phyloP scores from a whole-genome alignment of 129 eudicot species.

The Ambrosia artemisiifolia region DNA sequence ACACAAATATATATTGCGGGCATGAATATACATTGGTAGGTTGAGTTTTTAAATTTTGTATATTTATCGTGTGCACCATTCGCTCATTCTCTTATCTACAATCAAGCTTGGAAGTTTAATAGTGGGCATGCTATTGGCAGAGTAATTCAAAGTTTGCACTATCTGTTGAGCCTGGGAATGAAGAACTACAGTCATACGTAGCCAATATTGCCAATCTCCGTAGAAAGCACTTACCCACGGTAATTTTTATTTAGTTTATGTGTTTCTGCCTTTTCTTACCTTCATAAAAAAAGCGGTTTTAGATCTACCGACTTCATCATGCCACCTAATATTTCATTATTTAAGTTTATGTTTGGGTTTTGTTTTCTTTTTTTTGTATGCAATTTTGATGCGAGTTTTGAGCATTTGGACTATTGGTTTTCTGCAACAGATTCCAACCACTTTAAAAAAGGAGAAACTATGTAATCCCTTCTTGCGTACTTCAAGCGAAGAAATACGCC shows the following conservation, averaged over 20 bases:
- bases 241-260: slow-evolving; percentile 27
- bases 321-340: not conserved
- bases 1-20: slow-evolving; percentile 81
- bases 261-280: slow-evolving; percentile 7
- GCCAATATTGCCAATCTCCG: slow-evolving; percentile 60
- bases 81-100: slow-evolving; percentile 7
- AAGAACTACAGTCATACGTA: slow-evolving; percentile 70
- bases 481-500: slow-evolving; percentile 71
- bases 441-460: slow-evolving; percentile 63
- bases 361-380: not conserved
- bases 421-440: slow-evolving; percentile 73
- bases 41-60: not conserved
- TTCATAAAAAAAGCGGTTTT: not conserved
- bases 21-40: slow-evolving; percentile 91
- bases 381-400: not conserved
- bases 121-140: slow-evolving; percentile 39
- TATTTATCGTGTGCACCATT: not conserved
- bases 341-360: not conserved
- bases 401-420: slow-evolving; percentile 5
- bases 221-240: slow-evolving; percentile 86
- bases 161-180: slow-evolving; percentile 79
- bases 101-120: slow-evolving; percentile 16
- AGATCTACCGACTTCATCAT: not conserved
- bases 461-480: slow-evolving; percentile 93
- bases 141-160: slow-evolving; percentile 94